Base-by-base conservation (phyloP, 352 stramenopile species). In the Pythium dissimile region DNA sequence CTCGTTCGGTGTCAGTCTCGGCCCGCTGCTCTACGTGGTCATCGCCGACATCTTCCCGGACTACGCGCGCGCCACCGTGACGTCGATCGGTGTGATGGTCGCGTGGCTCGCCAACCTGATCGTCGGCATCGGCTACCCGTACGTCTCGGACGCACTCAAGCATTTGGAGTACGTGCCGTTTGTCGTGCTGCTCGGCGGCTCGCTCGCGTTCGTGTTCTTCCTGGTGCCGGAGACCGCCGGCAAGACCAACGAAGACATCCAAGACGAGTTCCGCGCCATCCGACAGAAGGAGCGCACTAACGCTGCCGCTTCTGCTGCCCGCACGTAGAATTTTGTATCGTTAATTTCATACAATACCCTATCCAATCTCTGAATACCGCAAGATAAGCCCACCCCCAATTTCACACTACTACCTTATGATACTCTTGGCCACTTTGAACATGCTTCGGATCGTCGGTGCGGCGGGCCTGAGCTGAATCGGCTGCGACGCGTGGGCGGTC, bases 11-110 rank as follows among this genome's bases (percentile, higher is more conserved):
- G 71, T 84, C 52, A 85, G 80, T 38, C 64, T 91, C 27, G 80
- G 78, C 4, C 84, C 84, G 30, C 65, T 89, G 27, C 64, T 86
- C 20, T 91, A 76, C 67, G 73, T 77, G 38, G 71, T 89, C 38
- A 68, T 65, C 3, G 69, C 74, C 1, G 75, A 84, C 47, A 65
- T 84, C 45, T 88, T 85, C 37, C 78, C 84, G n/a, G 67, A 80
- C 30, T 74, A 69, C 28, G 62, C 80, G 9, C 78, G 78, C 20
- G 47, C 52, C 37, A 44, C 42, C 18, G 42, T 21, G 70, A 57
- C 35, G 35, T 27, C 34, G 16, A 57, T 57, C 37, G 38, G 39
- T 30, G 52, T 59, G 12, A 59, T 51, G 52, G 42, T 51, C 27
- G 52, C 47, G 18, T 89, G 71, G 71, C 15, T 72, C 18, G 72